These are phyloP conservation scores for Epichloe uncinata DNA, from an alignment of 2,329 filamentous ascomycete genomes.

Conservation along the genomic window DNA sequence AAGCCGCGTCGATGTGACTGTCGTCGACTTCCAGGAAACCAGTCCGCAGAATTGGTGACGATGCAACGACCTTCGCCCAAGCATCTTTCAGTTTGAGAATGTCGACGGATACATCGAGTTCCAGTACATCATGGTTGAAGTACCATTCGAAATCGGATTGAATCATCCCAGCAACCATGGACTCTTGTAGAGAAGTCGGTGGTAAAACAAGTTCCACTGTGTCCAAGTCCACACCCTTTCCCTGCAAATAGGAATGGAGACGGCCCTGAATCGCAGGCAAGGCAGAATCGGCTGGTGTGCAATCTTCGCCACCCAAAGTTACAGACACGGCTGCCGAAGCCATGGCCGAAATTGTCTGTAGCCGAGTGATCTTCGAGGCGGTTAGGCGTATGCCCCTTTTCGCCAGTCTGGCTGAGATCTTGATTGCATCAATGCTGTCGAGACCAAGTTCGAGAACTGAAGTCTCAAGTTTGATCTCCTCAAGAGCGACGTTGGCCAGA, in stretches of 20 bases:
- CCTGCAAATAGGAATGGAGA: slow-evolving; percentile 25
- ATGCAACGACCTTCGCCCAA: slow-evolving; percentile 45
- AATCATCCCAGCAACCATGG: slow-evolving; percentile 73
- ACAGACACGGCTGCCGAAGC: slow-evolving; percentile 26
- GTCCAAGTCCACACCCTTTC: slow-evolving; percentile 20
- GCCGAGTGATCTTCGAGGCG: slow-evolving; percentile 66
- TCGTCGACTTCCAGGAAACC: slow-evolving; percentile 55
- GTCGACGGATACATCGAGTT: slow-evolving; percentile 42
- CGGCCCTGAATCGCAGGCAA: slow-evolving; percentile 5
- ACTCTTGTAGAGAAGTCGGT: slow-evolving; percentile 73
- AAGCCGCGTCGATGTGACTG: slow-evolving; percentile 36
- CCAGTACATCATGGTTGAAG: slow-evolving; percentile 72
- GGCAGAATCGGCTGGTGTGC: too few relatives aligned
- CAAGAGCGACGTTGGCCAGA: slow-evolving; percentile 40
- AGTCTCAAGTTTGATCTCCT: slow-evolving; percentile 40
- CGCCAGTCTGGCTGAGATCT: slow-evolving; percentile 60
- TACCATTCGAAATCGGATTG: slow-evolving; percentile 62
- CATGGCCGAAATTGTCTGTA: slow-evolving; percentile 46
- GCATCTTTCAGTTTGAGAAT: slow-evolving; percentile 42
- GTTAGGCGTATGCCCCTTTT: slow-evolving; percentile 45
- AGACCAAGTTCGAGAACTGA: slow-evolving; percentile 73
- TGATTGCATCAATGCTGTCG: slow-evolving; percentile 87
- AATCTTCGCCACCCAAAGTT: slow-evolving; percentile 5
- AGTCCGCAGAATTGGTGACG: slow-evolving; percentile 62
- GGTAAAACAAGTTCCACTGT: slow-evolving; percentile 51